Percentiles rank a stretch among this genome's conserved stretches.
These are phyloP conservation scores for Heterobasidion occidentale DNA, from an alignment of 1,284 basidiomycete species.

Conservation along the genomic window DNA sequence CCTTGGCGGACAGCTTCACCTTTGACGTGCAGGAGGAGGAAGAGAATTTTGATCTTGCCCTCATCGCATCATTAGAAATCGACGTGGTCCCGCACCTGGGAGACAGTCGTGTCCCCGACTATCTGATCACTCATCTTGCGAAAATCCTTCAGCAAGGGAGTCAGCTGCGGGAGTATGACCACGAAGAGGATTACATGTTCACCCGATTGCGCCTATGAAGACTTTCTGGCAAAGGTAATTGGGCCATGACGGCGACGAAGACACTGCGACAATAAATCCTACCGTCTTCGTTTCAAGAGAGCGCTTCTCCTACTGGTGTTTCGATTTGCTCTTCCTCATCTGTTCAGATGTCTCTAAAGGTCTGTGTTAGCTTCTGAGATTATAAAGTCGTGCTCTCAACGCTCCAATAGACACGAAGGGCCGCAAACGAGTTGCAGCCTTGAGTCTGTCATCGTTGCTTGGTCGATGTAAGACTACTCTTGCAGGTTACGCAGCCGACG, in stretches of 20 bases:
- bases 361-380: conserved; percentile 18
- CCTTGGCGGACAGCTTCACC: conserved; percentile 43
- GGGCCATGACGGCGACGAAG: conserved; percentile 19
- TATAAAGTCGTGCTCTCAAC: neutral
- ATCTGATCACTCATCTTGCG: conserved; percentile 62
- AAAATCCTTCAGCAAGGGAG: conserved; percentile 75
- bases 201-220: conserved; percentile 12
- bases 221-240: neutral
- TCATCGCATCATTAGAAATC: conserved; percentile 74
- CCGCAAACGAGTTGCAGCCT: conserved; percentile 59
- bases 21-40: conserved; percentile 68
- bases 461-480: conserved; percentile 66
- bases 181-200: conserved; percentile 13
- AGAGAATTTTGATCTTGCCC: conserved; percentile 81
- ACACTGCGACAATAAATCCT: conserved; percentile 23
- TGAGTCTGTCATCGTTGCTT: conserved; percentile 65
- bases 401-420: conserved; percentile 43
- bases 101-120: conserved; percentile 61
- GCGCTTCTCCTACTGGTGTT: conserved; percentile 89
- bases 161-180: conserved; percentile 45
- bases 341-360: conserved; percentile 62
- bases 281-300: conserved; percentile 65
- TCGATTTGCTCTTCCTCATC: conserved; percentile 80
- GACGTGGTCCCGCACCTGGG: conserved; percentile 77
- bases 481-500: conserved; percentile 74